Evolutionary conservation across 495 filamentous ascomycete species (phyloP), one percentile per base, ranked within the genome.

Genomic region (Xanthoparmelia taractica): DNA sequence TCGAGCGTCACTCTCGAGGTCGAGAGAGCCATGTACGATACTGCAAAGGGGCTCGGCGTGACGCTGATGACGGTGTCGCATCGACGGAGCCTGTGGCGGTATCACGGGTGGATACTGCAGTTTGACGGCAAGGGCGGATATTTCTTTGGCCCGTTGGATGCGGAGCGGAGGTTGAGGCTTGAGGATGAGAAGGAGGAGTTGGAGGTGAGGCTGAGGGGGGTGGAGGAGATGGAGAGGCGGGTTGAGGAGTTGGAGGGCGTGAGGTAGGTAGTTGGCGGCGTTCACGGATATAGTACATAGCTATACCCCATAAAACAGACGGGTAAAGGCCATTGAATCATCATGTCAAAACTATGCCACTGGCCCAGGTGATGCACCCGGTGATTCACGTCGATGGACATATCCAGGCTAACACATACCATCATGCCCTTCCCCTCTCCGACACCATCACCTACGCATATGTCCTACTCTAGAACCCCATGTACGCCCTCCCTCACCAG

Each of bases 61-160:
- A 97, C 94, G 4, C 77, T 98, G 48, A 97, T 98, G 89, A 98
- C 94, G 0, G 94, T 98, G 4, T 89, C 84, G 61, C 94, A 98
- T 74, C 78, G 94, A 0, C 76, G 92, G 31, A 96, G 91, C 77
- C 73, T 98, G 67, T 98, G 94, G 94, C 90, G 93, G 73, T 97
- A 97, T 71, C 94, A 98, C 74, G 86, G 81, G 65, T 87, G 85
- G 72, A 96, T 97, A 61, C 74, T 98, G 70, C 94, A 97, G 73
- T 98, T 98, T 72, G 94, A 98, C 73, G 95, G 94, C 2, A 88
- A 96, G 71, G 94, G 95, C 0, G 77, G 88, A 23, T 96, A 90
- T 71, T 84, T 97, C 20, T 98, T 97, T 73, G 94, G 92, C 2
- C 84, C 85, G 56, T 75, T 98, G 37, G 94, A 98, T 76, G 92